phyloP scores from a whole-genome alignment of 495 filamentous ascomycete genomes.

The Xanthoparmelia taractica region DNA sequence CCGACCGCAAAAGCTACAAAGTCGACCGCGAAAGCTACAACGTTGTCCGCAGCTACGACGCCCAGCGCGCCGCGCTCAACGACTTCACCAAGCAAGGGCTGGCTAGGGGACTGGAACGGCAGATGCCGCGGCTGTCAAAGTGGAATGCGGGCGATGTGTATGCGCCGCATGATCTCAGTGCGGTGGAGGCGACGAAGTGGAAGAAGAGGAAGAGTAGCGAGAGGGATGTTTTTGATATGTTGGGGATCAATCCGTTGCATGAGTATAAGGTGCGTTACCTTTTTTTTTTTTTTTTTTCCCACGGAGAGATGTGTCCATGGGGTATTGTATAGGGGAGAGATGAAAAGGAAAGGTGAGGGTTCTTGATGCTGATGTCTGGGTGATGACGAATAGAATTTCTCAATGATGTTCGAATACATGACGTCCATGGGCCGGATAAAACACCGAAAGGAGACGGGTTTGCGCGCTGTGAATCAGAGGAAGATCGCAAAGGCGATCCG shows the following conservation, averaged over 20 bases:
- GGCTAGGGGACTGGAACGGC: conserved; percentile 31
- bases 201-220: conserved; percentile 39
- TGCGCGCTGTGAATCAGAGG: conserved; percentile 83
- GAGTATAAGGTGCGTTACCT: conserved; percentile 73
- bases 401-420: conserved; percentile 83
- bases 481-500: conserved; percentile 88
- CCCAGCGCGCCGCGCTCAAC: conserved; percentile 16
- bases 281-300: too few relatives aligned
- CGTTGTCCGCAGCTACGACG: conserved; percentile 1
- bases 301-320: too few relatives aligned
- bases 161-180: conserved; percentile 76
- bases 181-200: conserved; percentile 66
- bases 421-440: conserved; percentile 80
- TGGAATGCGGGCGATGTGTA: conserved; percentile 78
- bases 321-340: too few relatives aligned
- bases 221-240: conserved; percentile 66
- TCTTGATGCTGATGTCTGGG: conserved; percentile 8
- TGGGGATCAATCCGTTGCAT: conserved; percentile 73
- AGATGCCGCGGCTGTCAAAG: conserved; percentile 36
- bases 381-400: conserved; percentile 68
- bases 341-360: background rate
- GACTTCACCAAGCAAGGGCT: conserved; percentile 5
- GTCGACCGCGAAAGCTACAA: conserved; percentile 1
- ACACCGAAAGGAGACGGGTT: conserved; percentile 61
- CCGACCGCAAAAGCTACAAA: conserved; percentile 1